Base-by-base conservation (phyloP, 176 grass and related monocot genomes). In the Avena sativa region DNA sequence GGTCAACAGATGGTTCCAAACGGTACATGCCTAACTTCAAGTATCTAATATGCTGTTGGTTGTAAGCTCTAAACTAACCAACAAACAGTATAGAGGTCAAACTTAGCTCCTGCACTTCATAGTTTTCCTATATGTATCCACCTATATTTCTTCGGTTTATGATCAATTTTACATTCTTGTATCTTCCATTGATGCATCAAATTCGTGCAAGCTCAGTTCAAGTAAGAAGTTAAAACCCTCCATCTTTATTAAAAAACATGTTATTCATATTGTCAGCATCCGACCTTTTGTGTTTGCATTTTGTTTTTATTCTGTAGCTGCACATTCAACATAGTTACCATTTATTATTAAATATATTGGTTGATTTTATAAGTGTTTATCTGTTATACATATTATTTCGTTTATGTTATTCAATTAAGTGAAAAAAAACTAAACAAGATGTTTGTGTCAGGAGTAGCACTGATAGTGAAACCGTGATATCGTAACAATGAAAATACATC, bases 21-120 rank as follows among this genome's bases (percentile, higher is more conserved):
- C 77, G 93, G 93, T 95, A 82, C 79, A 52, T 85, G 69, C 60
- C 64, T 15, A 53, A 72, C 68, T 83, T 89, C 34, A 79, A 49
- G 8, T 87, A 76, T 81, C 58, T 50, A 66, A 66, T 36, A 80
- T 34, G 32, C 16, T 79, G 83, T 47, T 79, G 23, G 76, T 87
- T 83, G 44, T 86, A 61, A 86, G 59, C 11, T 50, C 50, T 47
- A 14, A 80, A 32, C 69, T 81, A 71, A 78, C 52, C 52, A 56
- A 6, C 15, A 56, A 56, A 17, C 52, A 56, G 52, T 56, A 56
- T 56, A 56, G 55, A 57, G 55, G 55, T 57, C 55, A 57, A 57
- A 57, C 32, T 62, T 46, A 13, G 10, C 64, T n/a, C 20, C 20
- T 52, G 4, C 19, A 7, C 15, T 57, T 57, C 32, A 63, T 63